These are phyloP conservation scores for Domatiomyces globalis DNA, from an alignment of 2,329 filamentous ascomycete genomes.

Conservation along the genomic window DNA sequence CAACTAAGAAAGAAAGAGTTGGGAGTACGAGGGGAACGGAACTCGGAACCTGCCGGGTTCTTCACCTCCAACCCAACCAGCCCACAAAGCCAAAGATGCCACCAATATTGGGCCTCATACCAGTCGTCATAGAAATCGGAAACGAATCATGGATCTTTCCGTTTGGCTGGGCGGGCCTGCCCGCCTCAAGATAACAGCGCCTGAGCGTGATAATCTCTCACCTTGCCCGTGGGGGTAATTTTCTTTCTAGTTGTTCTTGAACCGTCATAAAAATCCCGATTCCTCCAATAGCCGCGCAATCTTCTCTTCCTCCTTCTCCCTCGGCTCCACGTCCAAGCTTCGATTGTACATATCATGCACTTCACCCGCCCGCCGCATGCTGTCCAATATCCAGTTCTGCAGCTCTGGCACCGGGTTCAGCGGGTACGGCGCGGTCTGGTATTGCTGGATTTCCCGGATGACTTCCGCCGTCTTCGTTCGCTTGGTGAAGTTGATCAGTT, in stretches of 20 bases:
- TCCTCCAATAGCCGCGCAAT: conserved; percentile 61
- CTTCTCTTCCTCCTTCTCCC: conserved; percentile 96
- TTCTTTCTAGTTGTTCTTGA: background rate
- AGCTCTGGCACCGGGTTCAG: conserved; percentile 79
- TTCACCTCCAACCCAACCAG: too few species aligned
- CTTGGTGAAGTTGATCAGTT: conserved; percentile 97
- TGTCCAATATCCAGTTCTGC: conserved; percentile 91
- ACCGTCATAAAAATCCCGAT: conserved; percentile 32
- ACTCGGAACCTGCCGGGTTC: background rate
- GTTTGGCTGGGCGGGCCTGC: background rate
- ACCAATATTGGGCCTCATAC: background rate
- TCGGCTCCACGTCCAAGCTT: conserved; percentile 80
- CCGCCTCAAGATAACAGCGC: background rate
- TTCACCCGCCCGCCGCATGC: conserved; percentile 88
- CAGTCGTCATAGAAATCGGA: background rate
- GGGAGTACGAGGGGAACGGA: background rate
- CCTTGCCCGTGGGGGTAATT: background rate
- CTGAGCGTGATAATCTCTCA: background rate
- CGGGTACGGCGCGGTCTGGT: conserved; percentile 93
- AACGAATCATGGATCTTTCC: background rate
- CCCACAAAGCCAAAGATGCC: background rate
- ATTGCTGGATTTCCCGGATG: conserved; percentile 96
- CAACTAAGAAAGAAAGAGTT: background rate
- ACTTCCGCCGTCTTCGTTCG: conserved; percentile 95
- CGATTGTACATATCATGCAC: conserved; percentile 99